Percentiles rank a stretch among this genome's conserved stretches.
Evolutionary conservation across 768 basidiomycete genomes (phyloP).

Genomic region (Podaxis sp.): DNA sequence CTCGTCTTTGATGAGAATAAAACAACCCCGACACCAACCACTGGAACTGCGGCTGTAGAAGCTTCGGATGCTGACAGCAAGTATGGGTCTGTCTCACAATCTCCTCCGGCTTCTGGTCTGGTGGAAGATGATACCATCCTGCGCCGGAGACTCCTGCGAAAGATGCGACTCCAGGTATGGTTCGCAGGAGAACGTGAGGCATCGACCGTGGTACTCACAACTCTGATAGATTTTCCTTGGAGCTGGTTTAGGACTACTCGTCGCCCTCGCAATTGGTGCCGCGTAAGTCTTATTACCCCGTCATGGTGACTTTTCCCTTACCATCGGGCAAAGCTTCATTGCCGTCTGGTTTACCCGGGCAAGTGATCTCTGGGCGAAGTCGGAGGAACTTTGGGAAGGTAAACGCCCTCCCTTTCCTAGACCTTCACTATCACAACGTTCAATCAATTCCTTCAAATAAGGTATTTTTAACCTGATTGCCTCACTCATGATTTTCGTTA

Average conservation of each 20-base stretch:
- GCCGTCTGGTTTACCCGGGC: slow-evolving; percentile 95
- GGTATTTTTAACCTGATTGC: slow-evolving; percentile 71
- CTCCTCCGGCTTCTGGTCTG: slow-evolving; percentile 15
- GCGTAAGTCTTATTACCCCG: slow-evolving; percentile 35
- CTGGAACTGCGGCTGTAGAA: slow-evolving; percentile 7
- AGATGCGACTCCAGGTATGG: slow-evolving; percentile 63
- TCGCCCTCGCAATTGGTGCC: slow-evolving; percentile 82
- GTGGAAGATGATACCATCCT: slow-evolving; percentile 25
- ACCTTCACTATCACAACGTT: not conserved
- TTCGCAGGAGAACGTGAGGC: not conserved
- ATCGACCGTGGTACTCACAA: not conserved
- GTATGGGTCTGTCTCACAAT: slow-evolving; percentile 20
- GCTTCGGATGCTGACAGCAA: slow-evolving; percentile 24
- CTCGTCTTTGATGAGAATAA: slow-evolving; percentile 46
- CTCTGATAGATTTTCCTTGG: slow-evolving; percentile 67
- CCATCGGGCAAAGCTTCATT: slow-evolving; percentile 51
- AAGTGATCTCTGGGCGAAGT: slow-evolving; percentile 73
- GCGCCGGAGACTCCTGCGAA: slow-evolving; percentile 49
- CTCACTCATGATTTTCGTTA: slow-evolving; percentile 80
- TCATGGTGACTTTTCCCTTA: not conserved
- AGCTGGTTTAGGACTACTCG: slow-evolving; percentile 64
- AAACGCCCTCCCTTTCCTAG: slow-evolving; percentile 17
- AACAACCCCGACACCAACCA: slow-evolving; percentile 13
- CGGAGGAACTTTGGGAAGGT: slow-evolving; percentile 95
- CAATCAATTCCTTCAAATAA: slow-evolving; percentile 19